Evolutionary conservation across 2,329 filamentous ascomycete species (phyloP).

Genomic region (Capronia americana): DNA sequence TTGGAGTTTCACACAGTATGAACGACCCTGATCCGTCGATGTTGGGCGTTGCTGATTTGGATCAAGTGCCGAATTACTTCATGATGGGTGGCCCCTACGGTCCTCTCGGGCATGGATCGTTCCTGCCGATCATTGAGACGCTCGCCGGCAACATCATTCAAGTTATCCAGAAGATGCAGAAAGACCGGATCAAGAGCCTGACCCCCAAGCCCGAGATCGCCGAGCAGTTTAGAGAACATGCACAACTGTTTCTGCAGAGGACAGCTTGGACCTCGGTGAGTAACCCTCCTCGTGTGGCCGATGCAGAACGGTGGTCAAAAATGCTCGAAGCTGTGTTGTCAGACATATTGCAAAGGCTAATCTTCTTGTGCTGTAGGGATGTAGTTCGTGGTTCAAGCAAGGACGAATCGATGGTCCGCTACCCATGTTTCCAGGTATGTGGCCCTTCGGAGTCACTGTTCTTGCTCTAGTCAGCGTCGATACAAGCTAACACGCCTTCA

Average conservation of each 20-base stretch:
- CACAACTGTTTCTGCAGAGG: conserved; percentile 52
- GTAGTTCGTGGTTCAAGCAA: conserved; percentile 34
- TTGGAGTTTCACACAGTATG: conserved; percentile 31
- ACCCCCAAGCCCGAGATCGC: conserved; percentile 53
- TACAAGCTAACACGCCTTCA: neutral
- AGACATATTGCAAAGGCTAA: neutral
- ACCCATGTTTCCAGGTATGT: conserved; percentile 45
- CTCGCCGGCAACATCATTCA: conserved; percentile 30
- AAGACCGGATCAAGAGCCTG: conserved; percentile 32
- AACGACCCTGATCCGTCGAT: neutral
- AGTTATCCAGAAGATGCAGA: conserved; percentile 35
- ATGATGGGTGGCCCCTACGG: conserved; percentile 40
- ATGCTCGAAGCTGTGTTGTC: neutral
- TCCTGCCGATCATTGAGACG: conserved; percentile 29
- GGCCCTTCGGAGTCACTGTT: neutral
- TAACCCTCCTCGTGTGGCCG: neutral
- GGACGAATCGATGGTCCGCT: conserved; percentile 38
- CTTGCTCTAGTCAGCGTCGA: neutral
- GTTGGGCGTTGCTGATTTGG: conserved; percentile 10
- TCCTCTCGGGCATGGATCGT: conserved; percentile 38
- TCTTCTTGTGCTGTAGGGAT: conserved; percentile 11
- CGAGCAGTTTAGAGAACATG: conserved; percentile 56
- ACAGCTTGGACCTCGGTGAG: conserved; percentile 27
- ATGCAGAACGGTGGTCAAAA: neutral
- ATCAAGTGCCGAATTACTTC: conserved; percentile 42